Percentiles rank a stretch among this genome's conserved stretches.
Evolutionary conservation across 306 rosid species (phyloP).

Genomic region (Rosa lucieae): DNA sequence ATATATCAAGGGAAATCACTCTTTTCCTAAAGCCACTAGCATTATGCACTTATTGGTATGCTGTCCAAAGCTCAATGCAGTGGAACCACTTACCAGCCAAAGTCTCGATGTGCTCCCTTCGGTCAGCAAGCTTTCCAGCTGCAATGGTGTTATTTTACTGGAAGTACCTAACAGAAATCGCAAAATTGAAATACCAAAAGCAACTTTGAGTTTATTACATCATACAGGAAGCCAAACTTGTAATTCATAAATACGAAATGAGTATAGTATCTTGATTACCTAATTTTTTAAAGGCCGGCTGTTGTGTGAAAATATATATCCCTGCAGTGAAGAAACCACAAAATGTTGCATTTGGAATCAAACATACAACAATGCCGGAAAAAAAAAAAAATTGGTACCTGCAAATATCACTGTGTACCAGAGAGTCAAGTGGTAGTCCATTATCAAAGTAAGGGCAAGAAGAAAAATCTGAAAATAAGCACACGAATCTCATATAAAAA

Average conservation of each 20-base stretch:
- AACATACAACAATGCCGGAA: not conserved
- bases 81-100: conserved; percentile 67
- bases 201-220: conserved; percentile 21
- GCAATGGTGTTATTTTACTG: conserved; percentile 79
- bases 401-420: conserved; percentile 66
- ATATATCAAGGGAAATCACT: not conserved
- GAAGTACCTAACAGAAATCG: conserved; percentile 48
- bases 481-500: not conserved
- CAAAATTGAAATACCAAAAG: conserved; percentile 13
- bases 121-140: conserved; percentile 79
- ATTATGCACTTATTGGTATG: no score
- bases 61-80: not conserved
- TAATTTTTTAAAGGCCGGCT: conserved; percentile 66
- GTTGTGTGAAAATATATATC: conserved; percentile 71
- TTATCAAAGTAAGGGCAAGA: conserved; percentile 55
- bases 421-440: conserved; percentile 79
- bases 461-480: conserved; percentile 65
- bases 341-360: conserved; percentile 12
- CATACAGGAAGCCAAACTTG: not conserved
- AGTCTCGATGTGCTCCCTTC: conserved; percentile 77
- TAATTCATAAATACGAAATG: not conserved
- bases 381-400: conserved; percentile 41
- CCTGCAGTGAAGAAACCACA: conserved; percentile 45
- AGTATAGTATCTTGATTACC: conserved; percentile 40
- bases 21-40: not conserved